Evolutionary conservation across 768 basidiomycete genomes (phyloP), one percentile per base, ranked within the genome.

Genomic region (Suillus plorans): DNA sequence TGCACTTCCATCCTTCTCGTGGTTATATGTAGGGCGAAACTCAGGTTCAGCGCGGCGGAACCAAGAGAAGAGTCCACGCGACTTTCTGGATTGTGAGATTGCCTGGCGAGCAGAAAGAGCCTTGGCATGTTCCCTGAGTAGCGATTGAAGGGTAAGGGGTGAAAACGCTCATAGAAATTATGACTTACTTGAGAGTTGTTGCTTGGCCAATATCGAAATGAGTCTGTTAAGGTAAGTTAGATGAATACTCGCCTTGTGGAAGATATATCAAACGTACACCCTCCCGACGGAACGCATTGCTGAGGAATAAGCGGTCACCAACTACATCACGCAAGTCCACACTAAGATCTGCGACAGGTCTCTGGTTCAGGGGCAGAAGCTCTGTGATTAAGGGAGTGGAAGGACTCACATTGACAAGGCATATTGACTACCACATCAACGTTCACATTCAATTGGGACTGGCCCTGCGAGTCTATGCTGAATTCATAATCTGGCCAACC

Each of bases 401-500:
- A n/a, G 6, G 22, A 86, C 94, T 78, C 76, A 97, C 95, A 94
- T 77, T 84, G 82, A 78, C 96, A 98, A 3, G 94, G 95, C 86
- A 95, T 97, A 70, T 92, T 92, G 44, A 98, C 91, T 31, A 92
- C 86, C 79, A 98, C 77, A 79, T 99, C 97, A 62, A 99, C 84
- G 75, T 99, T 98, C 68, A 99, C 82, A 69, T 88, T 86, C 81
- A 99, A 80, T 61, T 81, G 87, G 66, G 84, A 86, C 13, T 77
- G 76, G 42, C 82, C 78, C 63, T 85, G 83, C 39, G 77, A 77
- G 73, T 98, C 96, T 60, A 99, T 89, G 68, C 87, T 89, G 77
- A 98, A 99, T 72, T 90, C 88, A 69, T 89, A 89, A 72, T 93
- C 91, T 8, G 93, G 90, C 86, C 95, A 96, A 52, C 97, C 97